Base-by-base conservation (phyloP, 768 basidiomycete genomes). In the Amanita rimosa region DNA sequence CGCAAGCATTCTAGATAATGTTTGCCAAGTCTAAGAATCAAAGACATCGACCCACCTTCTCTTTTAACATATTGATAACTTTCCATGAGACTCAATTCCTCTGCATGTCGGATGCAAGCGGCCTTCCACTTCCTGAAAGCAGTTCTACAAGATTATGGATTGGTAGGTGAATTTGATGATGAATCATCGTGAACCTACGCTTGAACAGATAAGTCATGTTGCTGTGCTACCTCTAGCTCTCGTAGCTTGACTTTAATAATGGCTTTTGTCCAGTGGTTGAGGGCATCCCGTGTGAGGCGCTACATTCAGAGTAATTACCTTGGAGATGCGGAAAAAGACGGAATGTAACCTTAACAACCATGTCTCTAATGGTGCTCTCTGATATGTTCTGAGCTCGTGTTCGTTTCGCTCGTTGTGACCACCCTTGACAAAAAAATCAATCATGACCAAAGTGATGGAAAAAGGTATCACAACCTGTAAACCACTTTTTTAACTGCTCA, bases 21-120 rank as follows among this genome's bases (percentile, higher is more conserved):
- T 54, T 10, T 41, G 49, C 6, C 21, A 48, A 24, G 24, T 35
- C 51, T 49, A 10, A 29, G 27, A 43, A 21, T 8, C 39, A 33
- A 13, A 48, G 39, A 38, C 3, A 33, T 13, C 11, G 51, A 33
- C 64, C 33, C 57, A 80, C 89, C 89, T 72, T 89, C 86, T 38
- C 75, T 75, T 62, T 86, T 88, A 39, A 92, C 79, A 52, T 84
- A 74, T 49, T 81, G 75, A 62, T 88, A 86, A 58, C 85, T 90
- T 58, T 88, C 82, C 75, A 92, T 78, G n/a, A 93, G 73, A 55
- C 78, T 82, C 3, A 82, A 63, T 53, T 83, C 79, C 59, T 89
- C 84, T 2, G 73, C 72, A 58, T 86, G 85, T 21, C 79, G 77
- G 33, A 69, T 64, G 56, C 73, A 78, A 33, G 74, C 66, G 5